Evolutionary conservation across 2,329 filamentous ascomycete genomes (phyloP), one percentile per base, ranked within the genome.

Genomic region (Fonsecaea multimorphosa): DNA sequence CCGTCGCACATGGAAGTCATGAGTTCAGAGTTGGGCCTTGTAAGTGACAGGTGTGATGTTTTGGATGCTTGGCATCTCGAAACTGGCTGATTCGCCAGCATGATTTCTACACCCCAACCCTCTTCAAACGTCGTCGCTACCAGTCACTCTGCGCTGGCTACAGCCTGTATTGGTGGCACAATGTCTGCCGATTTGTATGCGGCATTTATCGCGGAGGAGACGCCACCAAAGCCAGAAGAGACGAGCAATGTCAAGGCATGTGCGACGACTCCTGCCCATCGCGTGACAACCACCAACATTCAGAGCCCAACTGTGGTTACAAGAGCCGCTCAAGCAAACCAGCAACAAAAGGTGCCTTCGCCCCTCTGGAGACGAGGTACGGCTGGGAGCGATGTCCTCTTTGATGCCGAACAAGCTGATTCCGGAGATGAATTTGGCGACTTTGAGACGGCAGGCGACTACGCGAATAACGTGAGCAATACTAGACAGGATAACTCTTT

Each of bases 331-430:
- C 44, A 54, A 19, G 27, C 38, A 55, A 12, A 7, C 11, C 31
- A 46, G 19, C 27, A 49, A 27, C 16, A 22, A 40, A 54, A 36
- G n/a, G 46, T 52, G 2, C 53, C 36, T 24, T 49, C 57, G 29
- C 56, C 66, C 14, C 57, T 71, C 7, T 71, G 70, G 71, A 57
- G 63, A 46, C 54, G 27, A 40, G 60, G 66, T 36, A n/a, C 2
- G 3, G 31, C 40, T 32, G 72, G 73, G 14, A 73, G 70, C 1
- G 84, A 87, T 69, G 83, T 91, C 2, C 78, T 91, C 2, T 91
- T 91, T 74, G 89, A 91, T 75, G 88, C 85, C 38, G 83, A 85
- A 49, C 83, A 86, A 57, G 84, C 84, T 69, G 82, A 82, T 60
- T 73, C 27, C 32, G 72, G 71, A 14, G 70, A 74, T 34, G 85